Conservation (phyloP, 345 rosid species). For the Gossypium sturtianum region DNA sequence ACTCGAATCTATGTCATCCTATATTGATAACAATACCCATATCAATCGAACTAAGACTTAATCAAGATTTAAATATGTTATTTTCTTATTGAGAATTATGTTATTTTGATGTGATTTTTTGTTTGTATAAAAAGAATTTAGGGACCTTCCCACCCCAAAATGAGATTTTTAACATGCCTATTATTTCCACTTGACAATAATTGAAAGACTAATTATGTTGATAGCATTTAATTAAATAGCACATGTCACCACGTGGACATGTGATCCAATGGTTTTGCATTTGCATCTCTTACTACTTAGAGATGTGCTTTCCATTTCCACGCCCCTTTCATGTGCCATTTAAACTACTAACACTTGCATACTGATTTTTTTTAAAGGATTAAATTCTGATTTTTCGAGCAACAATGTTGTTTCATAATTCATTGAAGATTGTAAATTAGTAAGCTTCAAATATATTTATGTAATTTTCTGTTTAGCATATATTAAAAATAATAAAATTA, state of each 20-base stretch:
- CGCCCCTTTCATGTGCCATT: background rate
- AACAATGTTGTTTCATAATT: no score
- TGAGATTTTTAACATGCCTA: background rate
- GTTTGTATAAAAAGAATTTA: background rate
- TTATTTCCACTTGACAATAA: background rate
- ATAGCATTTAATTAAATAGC: background rate
- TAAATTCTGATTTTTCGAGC: no score
- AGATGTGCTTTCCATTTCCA: background rate
- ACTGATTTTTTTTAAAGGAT: background rate
- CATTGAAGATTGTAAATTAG: no score
- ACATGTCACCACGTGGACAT: conserved; percentile 12
- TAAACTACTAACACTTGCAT: background rate
- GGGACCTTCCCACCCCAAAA: background rate
- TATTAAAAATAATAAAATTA: no score
- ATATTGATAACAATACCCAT: no score
- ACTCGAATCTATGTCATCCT: no score
- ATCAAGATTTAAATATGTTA: no score
- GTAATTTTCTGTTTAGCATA: no score
- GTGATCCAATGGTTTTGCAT: conserved; percentile 1
- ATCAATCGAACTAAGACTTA: no score
- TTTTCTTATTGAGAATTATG: background rate
- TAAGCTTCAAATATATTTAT: no score
- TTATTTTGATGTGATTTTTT: background rate
- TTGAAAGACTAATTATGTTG: background rate
- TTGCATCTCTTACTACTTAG: background rate